phyloP scores from a whole-genome alignment of 2,329 filamentous ascomycete genomes.

The Lecanicillium sp. region DNA sequence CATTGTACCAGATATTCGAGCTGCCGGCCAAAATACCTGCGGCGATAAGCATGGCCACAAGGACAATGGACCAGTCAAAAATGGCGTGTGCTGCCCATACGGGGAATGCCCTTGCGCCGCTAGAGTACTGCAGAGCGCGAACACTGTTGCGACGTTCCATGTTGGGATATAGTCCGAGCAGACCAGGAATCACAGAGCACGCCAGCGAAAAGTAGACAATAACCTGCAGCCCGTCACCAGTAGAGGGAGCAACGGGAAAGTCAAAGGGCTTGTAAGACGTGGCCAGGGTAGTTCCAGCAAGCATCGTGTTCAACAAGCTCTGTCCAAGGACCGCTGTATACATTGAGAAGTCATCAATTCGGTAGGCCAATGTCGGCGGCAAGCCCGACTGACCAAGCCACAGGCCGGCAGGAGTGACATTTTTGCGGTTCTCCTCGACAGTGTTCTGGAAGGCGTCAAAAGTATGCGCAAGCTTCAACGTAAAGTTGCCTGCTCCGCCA shows the following conservation, averaged over 20 bases:
- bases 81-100: conserved; percentile 70
- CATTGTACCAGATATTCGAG: conserved; percentile 60
- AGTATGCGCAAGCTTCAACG: conserved; percentile 29
- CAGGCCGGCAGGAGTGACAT: conserved; percentile 67
- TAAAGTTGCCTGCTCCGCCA: conserved; percentile 8
- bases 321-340: conserved; percentile 47
- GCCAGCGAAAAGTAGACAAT: conserved; percentile 70
- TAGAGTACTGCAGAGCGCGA: conserved; percentile 75
- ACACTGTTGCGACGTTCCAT: conserved; percentile 67
- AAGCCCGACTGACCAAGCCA: conserved; percentile 55
- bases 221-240: conserved; percentile 64
- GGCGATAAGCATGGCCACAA: conserved; percentile 55
- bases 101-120: conserved; percentile 68
- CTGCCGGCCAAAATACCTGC: conserved; percentile 56
- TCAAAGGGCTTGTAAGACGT: conserved; percentile 66
- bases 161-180: conserved; percentile 78
- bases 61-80: conserved; percentile 65
- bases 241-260: conserved; percentile 55
- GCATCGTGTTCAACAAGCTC: conserved; percentile 51
- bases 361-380: conserved; percentile 59
- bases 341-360: conserved; percentile 41
- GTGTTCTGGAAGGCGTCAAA: conserved; percentile 58
- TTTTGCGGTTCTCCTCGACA: conserved; percentile 52
- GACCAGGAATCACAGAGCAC: conserved; percentile 67
- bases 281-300: conserved; percentile 57